Base-by-base conservation (phyloP, 352 stramenopile species). In the Globisporangium lucens region DNA sequence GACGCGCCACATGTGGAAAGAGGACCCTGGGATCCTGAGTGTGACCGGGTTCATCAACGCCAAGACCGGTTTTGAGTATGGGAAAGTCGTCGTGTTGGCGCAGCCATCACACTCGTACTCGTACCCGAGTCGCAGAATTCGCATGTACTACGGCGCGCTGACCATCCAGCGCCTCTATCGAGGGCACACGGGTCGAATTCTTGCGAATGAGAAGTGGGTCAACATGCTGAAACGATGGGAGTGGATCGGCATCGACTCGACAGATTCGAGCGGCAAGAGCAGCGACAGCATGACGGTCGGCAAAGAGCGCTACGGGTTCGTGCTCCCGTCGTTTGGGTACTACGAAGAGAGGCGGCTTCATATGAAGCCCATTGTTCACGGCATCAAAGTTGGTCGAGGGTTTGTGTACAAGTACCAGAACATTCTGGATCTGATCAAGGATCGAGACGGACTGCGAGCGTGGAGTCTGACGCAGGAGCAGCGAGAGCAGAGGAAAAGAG, bases 331-430 rank as follows among this genome's bases (percentile, higher is more conserved):
- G 1, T 71, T 77, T n/a, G 70, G 68, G 0, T 90, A 90, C 56
- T 65, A 89, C 53, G 62, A 46, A 17, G 72, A 89, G 13, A 57
- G 59, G 12, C 68, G 52, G 0, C 68, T 75, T 13, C 83, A 90
- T 68, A 91, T 90, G 81, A 59, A 82, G 24, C 73, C 72, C 1
- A 75, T 87, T 49, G 65, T 76, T 2, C 76, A 70, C 9, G 72
- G 68, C 0, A 75, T 79, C 17, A 75, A 87, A 33, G 56, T 70
- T 3, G 70, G 77, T 24, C 73, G 79, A 55, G 81, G 81, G 2
- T 83, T 87, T 41, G 81, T 78, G 53, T 91, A 91, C 72, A 83
- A 90, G 65, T 91, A 89, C 38, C 81, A 91, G 63, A 79, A 69
- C 43, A 86, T 91, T n/a, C 60, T 91, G 43, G 83, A 90, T 36